Conservation (phyloP, 352 stramenopile genomes). For the Pythium diclinum region DNA sequence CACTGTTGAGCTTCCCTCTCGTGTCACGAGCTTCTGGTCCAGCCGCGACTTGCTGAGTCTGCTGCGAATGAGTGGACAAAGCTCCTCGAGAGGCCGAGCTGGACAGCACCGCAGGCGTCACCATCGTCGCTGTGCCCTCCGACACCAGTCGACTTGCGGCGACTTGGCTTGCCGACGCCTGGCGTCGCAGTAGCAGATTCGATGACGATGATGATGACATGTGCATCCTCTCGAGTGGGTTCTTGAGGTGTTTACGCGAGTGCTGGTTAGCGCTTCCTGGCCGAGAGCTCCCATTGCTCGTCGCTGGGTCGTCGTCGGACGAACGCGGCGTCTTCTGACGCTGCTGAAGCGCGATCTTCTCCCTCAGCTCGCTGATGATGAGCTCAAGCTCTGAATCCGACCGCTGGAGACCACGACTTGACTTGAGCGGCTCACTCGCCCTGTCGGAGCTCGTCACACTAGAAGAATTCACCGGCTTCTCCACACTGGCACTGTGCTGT, state of each 20-base stretch:
- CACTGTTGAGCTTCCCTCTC: background rate
- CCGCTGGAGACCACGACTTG: constrained; percentile 24
- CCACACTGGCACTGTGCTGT: background rate
- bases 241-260: constrained; percentile 57
- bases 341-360: constrained; percentile 50
- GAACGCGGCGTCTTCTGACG: constrained; percentile 4
- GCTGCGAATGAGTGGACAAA: background rate
- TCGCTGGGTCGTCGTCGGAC: constrained; percentile 8
- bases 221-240: constrained; percentile 52
- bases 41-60: background rate
- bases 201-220: constrained; percentile 11
- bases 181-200: constrained; percentile 17
- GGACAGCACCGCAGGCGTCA: constrained; percentile 13
- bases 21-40: background rate
- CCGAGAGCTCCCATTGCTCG: background rate
- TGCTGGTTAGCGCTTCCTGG: constrained; percentile 14
- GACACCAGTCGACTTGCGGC: constrained; percentile 17
- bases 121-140: constrained; percentile 22
- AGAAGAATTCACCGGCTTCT: background rate
- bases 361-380: constrained; percentile 61
- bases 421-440: background rate
- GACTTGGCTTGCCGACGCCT: constrained; percentile 21
- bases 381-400: constrained; percentile 63
- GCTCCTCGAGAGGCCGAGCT: constrained; percentile 13
- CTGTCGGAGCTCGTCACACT: background rate